phyloP scores from a whole-genome alignment of 2,329 filamentous ascomycete genomes.

The Cordyceps tenuipes region DNA sequence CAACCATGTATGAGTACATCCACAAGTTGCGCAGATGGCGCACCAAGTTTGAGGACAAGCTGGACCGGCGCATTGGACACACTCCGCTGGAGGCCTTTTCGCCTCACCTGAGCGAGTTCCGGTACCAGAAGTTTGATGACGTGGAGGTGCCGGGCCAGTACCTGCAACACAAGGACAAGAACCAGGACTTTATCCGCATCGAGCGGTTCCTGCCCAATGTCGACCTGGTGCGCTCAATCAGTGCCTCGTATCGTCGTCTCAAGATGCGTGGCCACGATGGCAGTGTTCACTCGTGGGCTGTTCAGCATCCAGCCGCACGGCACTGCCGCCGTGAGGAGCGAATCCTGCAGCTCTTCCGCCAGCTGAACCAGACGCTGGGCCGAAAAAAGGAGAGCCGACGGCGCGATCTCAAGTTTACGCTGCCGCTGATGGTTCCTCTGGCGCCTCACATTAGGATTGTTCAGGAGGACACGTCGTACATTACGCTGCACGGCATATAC shows the following conservation, averaged over 20 bases:
- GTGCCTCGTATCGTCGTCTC: slow-evolving; percentile 82
- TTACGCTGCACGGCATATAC: slow-evolving; percentile 88
- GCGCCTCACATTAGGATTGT: slow-evolving; percentile 92
- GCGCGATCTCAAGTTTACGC: slow-evolving; percentile 89
- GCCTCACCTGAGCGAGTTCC: slow-evolving; percentile 88
- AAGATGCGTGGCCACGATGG: slow-evolving; percentile 97
- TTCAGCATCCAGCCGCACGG: slow-evolving; percentile 88
- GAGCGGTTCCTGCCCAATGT: slow-evolving; percentile 95
- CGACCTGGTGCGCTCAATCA: slow-evolving; percentile 82
- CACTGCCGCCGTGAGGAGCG: slow-evolving; percentile 92
- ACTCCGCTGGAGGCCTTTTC: slow-evolving; percentile 78
- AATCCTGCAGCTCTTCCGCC: slow-evolving; percentile 91
- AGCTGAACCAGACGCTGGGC: slow-evolving; percentile 85
- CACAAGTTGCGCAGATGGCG: slow-evolving; percentile 93
- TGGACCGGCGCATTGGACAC: slow-evolving; percentile 70
- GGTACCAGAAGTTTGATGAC: slow-evolving; percentile 96
- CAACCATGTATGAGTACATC: slow-evolving; percentile 97
- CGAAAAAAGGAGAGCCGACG: slow-evolving; percentile 94
- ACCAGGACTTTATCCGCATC: slow-evolving; percentile 95
- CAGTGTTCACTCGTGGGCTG: slow-evolving; percentile 90
- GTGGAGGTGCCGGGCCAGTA: slow-evolving; percentile 98
- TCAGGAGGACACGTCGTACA: slow-evolving; percentile 89
- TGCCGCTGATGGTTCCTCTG: slow-evolving; percentile 91
- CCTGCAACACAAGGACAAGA: slow-evolving; percentile 95
- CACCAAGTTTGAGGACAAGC: slow-evolving; percentile 95